Evolutionary conservation across 768 basidiomycete species (phyloP).

Genomic region (Mycena amicta): DNA sequence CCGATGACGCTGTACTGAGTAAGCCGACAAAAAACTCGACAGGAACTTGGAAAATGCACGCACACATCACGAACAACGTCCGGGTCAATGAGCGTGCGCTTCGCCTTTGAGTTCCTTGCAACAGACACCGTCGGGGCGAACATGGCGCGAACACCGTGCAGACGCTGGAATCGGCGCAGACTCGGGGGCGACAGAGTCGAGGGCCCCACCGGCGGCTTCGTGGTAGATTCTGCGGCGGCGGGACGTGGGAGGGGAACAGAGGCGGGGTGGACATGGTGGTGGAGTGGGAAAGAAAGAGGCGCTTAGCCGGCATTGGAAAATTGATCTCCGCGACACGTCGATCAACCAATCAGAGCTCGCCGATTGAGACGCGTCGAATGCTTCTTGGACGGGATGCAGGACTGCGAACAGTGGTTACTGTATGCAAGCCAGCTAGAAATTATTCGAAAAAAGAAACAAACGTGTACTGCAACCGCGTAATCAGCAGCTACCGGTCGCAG

Average conservation of each 20-base stretch:
- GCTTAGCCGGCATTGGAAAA: neutral
- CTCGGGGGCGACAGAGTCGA: constrained; percentile 45
- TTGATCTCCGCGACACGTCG: neutral
- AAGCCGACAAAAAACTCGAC: too few relatives aligned
- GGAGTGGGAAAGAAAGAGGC: constrained; percentile 10
- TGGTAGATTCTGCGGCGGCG: constrained; percentile 2
- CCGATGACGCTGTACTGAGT: constrained; percentile 69
- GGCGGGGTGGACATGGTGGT: constrained; percentile 18
- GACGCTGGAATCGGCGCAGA: constrained; percentile 47
- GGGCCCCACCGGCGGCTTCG: constrained; percentile 63
- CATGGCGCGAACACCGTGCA: constrained; percentile 59
- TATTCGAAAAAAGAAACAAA: neutral
- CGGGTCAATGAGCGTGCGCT: constrained; percentile 81
- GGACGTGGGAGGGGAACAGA: constrained; percentile 1
- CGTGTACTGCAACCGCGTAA: neutral
- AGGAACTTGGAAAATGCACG: too few relatives aligned
- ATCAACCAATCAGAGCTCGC: neutral
- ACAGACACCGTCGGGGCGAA: constrained; percentile 67
- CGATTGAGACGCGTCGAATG: neutral
- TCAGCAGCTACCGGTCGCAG: too few relatives aligned
- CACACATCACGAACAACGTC: constrained; percentile 88
- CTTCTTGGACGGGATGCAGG: too few relatives aligned
- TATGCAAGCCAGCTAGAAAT: too few relatives aligned
- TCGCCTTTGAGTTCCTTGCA: constrained; percentile 89
- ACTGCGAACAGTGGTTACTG: too few relatives aligned